These are phyloP conservation scores for Macrolepiota albuminosa DNA, from an alignment of 768 basidiomycete genomes.

Conservation along the genomic window DNA sequence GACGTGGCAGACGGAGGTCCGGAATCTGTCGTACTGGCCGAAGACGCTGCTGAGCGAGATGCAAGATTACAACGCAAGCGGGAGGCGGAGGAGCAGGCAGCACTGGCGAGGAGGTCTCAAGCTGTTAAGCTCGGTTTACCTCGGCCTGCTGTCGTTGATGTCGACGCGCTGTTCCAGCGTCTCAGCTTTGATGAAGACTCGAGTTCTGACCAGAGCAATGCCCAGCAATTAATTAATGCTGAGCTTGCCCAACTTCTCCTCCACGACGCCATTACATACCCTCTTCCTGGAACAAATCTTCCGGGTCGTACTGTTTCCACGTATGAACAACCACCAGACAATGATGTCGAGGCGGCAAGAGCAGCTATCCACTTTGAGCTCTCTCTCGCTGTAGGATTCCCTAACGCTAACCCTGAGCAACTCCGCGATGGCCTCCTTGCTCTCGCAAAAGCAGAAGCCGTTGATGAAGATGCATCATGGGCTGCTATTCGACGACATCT, in stretches of 20 bases:
- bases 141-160: slow-evolving; percentile 79
- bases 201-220: slow-evolving; percentile 38
- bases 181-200: slow-evolving; percentile 47
- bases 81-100: slow-evolving; percentile 76
- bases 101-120: slow-evolving; percentile 77
- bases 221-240: slow-evolving; percentile 61
- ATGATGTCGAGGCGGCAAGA: slow-evolving; percentile 65
- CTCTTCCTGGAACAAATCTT: slow-evolving; percentile 80
- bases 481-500: slow-evolving; percentile 58
- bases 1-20: slow-evolving; percentile 63
- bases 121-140: slow-evolving; percentile 81
- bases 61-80: slow-evolving; percentile 56
- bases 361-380: slow-evolving; percentile 74
- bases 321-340: slow-evolving; percentile 77
- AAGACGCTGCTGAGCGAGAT: slow-evolving; percentile 91
- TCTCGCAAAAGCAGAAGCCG: slow-evolving; percentile 54
- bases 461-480: slow-evolving; percentile 68
- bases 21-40: slow-evolving; percentile 31
- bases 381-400: slow-evolving; percentile 76
- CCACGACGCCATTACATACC: slow-evolving; percentile 85
- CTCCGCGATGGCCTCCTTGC: slow-evolving; percentile 72
- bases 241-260: slow-evolving; percentile 78
- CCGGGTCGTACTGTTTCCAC: slow-evolving; percentile 67
- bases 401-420: slow-evolving; percentile 74
- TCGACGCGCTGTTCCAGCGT: slow-evolving; percentile 54